phyloP scores from a whole-genome alignment of 164 flowering plant genomes.

The Litsea cubeba region DNA sequence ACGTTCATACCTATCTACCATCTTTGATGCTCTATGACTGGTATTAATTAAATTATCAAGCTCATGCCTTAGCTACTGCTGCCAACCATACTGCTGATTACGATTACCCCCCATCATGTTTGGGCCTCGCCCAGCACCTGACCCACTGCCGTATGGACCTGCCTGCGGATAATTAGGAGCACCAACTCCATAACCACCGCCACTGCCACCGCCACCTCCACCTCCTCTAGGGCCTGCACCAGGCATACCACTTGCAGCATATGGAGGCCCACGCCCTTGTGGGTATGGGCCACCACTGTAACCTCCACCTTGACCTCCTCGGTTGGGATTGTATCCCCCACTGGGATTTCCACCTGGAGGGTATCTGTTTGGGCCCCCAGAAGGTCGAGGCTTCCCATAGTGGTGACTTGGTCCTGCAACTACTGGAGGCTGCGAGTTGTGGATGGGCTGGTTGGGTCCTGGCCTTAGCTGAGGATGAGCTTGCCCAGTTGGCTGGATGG shows the following conservation, averaged over 20 bases:
- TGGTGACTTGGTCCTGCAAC: constrained; percentile 72
- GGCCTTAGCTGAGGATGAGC: constrained; percentile 56
- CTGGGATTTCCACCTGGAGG: constrained; percentile 57
- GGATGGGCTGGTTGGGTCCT: constrained; percentile 58
- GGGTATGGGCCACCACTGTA: constrained; percentile 62
- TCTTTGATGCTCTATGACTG: constrained; percentile 1
- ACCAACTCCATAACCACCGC: constrained; percentile 54
- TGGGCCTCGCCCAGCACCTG: constrained; percentile 63
- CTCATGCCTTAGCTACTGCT: constrained; percentile 26
- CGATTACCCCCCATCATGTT: constrained; percentile 71
- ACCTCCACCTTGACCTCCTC: constrained; percentile 63
- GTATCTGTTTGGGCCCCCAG: constrained; percentile 73
- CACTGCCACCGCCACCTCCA: constrained; percentile 58
- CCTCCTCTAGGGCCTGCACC: constrained; percentile 52
- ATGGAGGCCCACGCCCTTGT: constrained; percentile 77
- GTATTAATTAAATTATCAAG: background rate
- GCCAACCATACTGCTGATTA: constrained; percentile 84
- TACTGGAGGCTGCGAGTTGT: constrained; percentile 54
- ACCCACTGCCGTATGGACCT: constrained; percentile 50
- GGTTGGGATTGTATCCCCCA: constrained; percentile 65
- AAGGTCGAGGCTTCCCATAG: constrained; percentile 71
- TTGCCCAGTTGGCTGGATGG: constrained; percentile 78
- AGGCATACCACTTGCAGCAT: constrained; percentile 56
- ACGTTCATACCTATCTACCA: background rate
- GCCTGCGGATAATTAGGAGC: constrained; percentile 63